phyloP scores from a whole-genome alignment of 257 asterid species.

The Paulownia fortunei region DNA sequence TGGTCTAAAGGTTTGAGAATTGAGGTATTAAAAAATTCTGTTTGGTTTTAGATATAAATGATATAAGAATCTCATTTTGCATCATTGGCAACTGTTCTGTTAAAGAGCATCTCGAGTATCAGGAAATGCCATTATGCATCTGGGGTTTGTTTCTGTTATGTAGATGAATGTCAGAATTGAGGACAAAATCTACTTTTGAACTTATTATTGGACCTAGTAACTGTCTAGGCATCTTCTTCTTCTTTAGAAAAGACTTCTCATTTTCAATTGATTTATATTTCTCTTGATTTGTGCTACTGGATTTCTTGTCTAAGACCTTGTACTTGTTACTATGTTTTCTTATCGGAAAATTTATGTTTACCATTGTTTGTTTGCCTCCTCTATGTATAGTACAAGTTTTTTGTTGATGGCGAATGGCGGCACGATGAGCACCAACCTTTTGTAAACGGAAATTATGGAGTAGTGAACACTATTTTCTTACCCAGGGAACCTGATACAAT shows the following conservation, averaged over 20 bases:
- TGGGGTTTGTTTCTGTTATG: neutral
- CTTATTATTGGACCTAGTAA: neutral
- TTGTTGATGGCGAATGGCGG: constrained; percentile 86
- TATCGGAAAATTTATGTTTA: neutral
- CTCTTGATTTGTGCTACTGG: constrained; percentile 15
- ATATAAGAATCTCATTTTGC: neutral
- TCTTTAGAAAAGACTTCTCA: neutral
- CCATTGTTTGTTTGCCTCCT: constrained; percentile 24
- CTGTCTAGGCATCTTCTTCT: neutral
- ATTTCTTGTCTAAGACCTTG: neutral
- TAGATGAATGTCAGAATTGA: neutral
- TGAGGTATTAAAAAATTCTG: neutral
- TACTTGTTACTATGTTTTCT: neutral
- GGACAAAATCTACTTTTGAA: constrained; percentile 3
- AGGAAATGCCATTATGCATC: neutral
- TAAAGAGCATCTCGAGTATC: neutral
- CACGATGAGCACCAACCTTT: constrained; percentile 78
- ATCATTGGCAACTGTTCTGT: neutral
- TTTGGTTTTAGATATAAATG: neutral
- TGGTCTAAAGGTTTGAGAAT: neutral
- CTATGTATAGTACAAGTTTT: constrained; percentile 68
- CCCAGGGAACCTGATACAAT: constrained; percentile 57
- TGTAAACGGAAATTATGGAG: constrained; percentile 69
- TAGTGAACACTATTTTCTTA: constrained; percentile 74
- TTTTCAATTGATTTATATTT: constrained; percentile 3